Conservation (phyloP, 78 protist genomes). For the Tieghemostelium lacteum region DNA sequence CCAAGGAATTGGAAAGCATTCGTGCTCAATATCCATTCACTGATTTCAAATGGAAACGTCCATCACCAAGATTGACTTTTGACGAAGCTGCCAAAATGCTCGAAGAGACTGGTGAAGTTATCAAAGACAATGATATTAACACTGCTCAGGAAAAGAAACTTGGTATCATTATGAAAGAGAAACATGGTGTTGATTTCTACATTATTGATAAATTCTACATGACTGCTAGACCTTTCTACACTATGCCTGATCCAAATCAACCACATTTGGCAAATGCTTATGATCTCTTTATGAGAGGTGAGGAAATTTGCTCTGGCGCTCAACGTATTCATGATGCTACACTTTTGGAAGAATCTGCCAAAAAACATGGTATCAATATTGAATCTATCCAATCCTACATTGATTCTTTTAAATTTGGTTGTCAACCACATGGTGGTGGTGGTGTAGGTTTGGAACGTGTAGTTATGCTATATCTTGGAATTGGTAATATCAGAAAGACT, state of each 20-base stretch:
- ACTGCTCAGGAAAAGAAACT: slow-evolving; percentile 91
- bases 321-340: slow-evolving; percentile 99
- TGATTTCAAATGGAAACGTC: slow-evolving; percentile 84
- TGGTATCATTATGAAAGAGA: slow-evolving; percentile 94
- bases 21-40: slow-evolving; percentile 86
- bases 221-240: slow-evolving; percentile 99
- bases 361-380: slow-evolving; percentile 73
- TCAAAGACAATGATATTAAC: slow-evolving; percentile 75
- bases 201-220: slow-evolving; percentile 96
- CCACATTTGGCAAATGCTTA: slow-evolving; percentile 95
- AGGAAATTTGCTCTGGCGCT: slow-evolving; percentile 99
- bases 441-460: slow-evolving; percentile 99
- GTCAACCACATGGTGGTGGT: slow-evolving; percentile 99
- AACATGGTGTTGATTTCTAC: slow-evolving; percentile 97
- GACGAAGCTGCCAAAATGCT: slow-evolving; percentile 90
- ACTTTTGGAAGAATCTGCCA: slow-evolving; percentile 82
- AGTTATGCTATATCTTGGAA: slow-evolving; percentile 96
- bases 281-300: slow-evolving; percentile 99
- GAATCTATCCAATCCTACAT: slow-evolving; percentile 87
- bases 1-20: slow-evolving; percentile 84
- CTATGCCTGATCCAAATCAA: slow-evolving; percentile 96
- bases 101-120: slow-evolving; percentile 79
- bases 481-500: slow-evolving; percentile 94
- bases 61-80: slow-evolving; percentile 85
- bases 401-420: slow-evolving; percentile 98